Conservation (phyloP, 768 basidiomycete species). For the Rhizopogon vulgaris region DNA sequence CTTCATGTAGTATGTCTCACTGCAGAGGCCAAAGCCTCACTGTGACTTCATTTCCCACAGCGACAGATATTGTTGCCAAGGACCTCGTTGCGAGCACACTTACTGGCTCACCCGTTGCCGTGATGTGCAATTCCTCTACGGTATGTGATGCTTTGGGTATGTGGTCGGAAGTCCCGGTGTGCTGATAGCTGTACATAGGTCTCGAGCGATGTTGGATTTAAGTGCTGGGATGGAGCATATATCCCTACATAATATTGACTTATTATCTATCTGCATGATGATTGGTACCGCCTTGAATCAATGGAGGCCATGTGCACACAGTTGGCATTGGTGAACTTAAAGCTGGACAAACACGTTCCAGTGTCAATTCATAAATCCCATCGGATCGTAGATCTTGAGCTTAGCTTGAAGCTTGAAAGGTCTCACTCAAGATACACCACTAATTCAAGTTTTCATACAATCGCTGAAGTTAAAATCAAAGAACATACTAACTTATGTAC, state of each 20-base stretch:
- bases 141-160: constrained; percentile 21
- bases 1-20: not conserved
- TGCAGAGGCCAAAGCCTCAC: too few relatives aligned
- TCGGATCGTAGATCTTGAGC: too few relatives aligned
- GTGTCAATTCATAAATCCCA: too few relatives aligned
- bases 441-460: too few relatives aligned
- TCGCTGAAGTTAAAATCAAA: too few relatives aligned
- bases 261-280: too few relatives aligned
- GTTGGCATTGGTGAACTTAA: too few relatives aligned
- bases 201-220: constrained; percentile 42
- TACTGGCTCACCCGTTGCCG: constrained; percentile 36
- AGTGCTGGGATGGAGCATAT: constrained; percentile 42
- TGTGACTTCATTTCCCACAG: constrained; percentile 21
- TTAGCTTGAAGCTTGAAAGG: too few relatives aligned
- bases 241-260: constrained; percentile 31
- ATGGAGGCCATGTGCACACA: too few relatives aligned
- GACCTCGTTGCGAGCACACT: constrained; percentile 41
- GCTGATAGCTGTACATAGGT: constrained; percentile 23
- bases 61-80: constrained; percentile 43
- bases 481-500: too few relatives aligned
- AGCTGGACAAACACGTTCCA: too few relatives aligned
- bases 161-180: not conserved
- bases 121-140: constrained; percentile 49
- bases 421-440: too few relatives aligned
- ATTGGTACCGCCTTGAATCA: not conserved